A percentile compares a stretch with the other conserved stretches of the same genome.
These are phyloP conservation scores for Phytophthora boehmeriae DNA, from an alignment of 352 stramenopile species.

Conservation along the genomic window DNA sequence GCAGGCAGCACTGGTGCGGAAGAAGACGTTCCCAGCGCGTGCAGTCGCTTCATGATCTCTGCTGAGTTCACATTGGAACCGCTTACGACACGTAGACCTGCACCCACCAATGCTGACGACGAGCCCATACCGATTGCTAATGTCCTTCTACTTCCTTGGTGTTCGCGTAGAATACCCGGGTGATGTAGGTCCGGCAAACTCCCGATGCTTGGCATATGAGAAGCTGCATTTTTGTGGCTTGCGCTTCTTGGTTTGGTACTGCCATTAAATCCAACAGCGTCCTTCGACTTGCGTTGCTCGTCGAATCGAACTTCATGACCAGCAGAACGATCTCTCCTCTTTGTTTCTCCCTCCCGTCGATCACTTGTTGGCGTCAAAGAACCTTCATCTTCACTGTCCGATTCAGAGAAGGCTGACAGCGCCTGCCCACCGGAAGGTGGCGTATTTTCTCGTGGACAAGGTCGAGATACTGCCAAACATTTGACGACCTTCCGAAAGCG, in stretches of 20 bases:
- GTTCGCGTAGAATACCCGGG: constrained; percentile 1
- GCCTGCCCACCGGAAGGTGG: constrained; percentile 7
- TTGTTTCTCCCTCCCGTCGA: background rate
- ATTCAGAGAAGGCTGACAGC: constrained; percentile 12
- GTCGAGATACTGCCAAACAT: constrained; percentile 78
- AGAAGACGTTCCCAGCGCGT: constrained; percentile 52
- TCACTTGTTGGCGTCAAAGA: background rate
- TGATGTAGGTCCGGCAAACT: constrained; percentile 51
- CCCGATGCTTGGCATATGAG: constrained; percentile 25
- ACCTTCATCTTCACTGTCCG: constrained; percentile 22
- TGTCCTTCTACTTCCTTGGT: constrained; percentile 9
- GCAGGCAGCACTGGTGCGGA: constrained; percentile 37
- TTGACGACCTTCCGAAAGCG: constrained; percentile 69
- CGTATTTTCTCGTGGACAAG: constrained; percentile 45
- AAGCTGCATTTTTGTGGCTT: constrained; percentile 16
- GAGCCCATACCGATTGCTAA: constrained; percentile 7
- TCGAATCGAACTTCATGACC: background rate
- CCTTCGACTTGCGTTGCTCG: constrained; percentile 9
- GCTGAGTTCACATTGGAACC: constrained; percentile 36
- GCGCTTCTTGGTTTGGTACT: constrained; percentile 2
- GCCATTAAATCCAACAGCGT: background rate
- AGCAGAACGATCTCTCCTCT: background rate
- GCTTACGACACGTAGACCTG: constrained; percentile 7
- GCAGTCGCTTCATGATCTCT: constrained; percentile 62
- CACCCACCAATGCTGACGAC: constrained; percentile 7